These are phyloP conservation scores for Chrysoporthe cubensis DNA, from an alignment of 2,329 filamentous ascomycete genomes.

Conservation along the genomic window DNA sequence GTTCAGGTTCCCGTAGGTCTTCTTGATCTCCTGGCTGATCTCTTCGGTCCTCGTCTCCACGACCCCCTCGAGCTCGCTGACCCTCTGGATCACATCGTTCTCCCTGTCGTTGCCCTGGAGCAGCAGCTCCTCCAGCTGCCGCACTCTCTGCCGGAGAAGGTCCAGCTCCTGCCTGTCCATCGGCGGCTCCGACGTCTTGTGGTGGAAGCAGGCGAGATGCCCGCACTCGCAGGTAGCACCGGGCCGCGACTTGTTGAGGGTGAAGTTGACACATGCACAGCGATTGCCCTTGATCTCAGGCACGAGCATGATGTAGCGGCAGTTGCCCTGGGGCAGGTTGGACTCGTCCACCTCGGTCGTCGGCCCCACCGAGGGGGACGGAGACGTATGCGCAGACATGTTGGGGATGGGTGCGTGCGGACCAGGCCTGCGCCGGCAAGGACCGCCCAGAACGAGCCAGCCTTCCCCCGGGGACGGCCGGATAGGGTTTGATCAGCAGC, in stretches of 20 bases:
- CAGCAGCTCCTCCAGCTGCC: slow-evolving; percentile 30
- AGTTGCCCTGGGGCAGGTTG: slow-evolving; percentile 60
- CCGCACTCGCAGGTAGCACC: slow-evolving; percentile 62
- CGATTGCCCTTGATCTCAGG: slow-evolving; percentile 61
- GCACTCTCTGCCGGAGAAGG: slow-evolving; percentile 44
- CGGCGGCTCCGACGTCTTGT: slow-evolving; percentile 50
- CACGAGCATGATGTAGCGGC: slow-evolving; percentile 61
- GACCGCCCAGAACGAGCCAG: slow-evolving; percentile 3
- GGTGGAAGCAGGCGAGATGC: slow-evolving; percentile 63
- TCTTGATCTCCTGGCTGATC: slow-evolving; percentile 55
- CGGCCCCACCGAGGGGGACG: slow-evolving; percentile 37
- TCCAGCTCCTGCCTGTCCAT: slow-evolving; percentile 53
- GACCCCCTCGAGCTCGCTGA: slow-evolving; percentile 57
- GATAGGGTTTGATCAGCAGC: background rate
- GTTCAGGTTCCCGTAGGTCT: slow-evolving; percentile 58
- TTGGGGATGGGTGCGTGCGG: slow-evolving; percentile 4
- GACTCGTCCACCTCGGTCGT: slow-evolving; percentile 44
- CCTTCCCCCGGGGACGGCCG: background rate
- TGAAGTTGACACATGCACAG: slow-evolving; percentile 62
- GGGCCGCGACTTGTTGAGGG: slow-evolving; percentile 56
- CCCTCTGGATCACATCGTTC: slow-evolving; percentile 46
- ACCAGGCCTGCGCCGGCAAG: slow-evolving; percentile 3
- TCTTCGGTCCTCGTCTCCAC: slow-evolving; percentile 58
- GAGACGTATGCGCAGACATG: slow-evolving; percentile 38
- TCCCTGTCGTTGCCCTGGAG: slow-evolving; percentile 34